phyloP scores from a whole-genome alignment of 2,329 filamentous ascomycete species.

The Chrysoporthe austroafricana region DNA sequence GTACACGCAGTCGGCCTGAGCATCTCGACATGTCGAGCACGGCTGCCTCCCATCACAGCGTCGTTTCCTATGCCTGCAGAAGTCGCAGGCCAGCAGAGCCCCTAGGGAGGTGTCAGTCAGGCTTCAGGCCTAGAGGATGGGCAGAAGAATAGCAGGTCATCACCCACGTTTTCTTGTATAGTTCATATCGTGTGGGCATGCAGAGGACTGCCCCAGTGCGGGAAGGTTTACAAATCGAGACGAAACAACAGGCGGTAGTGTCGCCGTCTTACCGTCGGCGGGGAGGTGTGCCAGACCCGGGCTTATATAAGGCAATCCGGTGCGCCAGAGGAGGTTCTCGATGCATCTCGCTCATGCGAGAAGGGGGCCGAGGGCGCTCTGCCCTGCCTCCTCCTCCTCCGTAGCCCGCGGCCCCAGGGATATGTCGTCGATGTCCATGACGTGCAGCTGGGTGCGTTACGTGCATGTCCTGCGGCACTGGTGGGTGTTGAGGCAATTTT shows the following conservation, averaged over 20 bases:
- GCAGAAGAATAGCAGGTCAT: background rate
- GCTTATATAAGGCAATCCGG: conserved; percentile 7
- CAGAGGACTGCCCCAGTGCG: background rate
- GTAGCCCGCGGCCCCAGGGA: background rate
- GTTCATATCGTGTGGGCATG: conserved; percentile 35
- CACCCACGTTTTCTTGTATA: conserved; percentile 43
- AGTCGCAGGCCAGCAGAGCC: conserved; percentile 46
- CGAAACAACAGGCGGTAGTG: background rate
- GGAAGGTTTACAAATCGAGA: background rate
- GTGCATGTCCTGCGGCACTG: background rate
- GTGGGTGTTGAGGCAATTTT: background rate
- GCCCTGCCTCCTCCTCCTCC: background rate
- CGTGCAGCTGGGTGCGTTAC: background rate
- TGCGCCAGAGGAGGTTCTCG: conserved; percentile 5
- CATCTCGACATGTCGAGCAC: conserved; percentile 44
- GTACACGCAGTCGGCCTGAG: conserved; percentile 45
- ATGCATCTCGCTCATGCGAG: background rate
- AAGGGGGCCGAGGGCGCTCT: background rate
- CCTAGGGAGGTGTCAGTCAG: conserved; percentile 36
- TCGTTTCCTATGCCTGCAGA: conserved; percentile 44
- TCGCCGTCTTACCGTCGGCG: background rate
- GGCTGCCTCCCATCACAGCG: conserved; percentile 44
- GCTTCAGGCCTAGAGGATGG: background rate
- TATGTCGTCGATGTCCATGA: background rate
- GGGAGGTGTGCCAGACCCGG: background rate